Conservation (phyloP, 1,284 basidiomycete species). For the Malassezia nana region DNA sequence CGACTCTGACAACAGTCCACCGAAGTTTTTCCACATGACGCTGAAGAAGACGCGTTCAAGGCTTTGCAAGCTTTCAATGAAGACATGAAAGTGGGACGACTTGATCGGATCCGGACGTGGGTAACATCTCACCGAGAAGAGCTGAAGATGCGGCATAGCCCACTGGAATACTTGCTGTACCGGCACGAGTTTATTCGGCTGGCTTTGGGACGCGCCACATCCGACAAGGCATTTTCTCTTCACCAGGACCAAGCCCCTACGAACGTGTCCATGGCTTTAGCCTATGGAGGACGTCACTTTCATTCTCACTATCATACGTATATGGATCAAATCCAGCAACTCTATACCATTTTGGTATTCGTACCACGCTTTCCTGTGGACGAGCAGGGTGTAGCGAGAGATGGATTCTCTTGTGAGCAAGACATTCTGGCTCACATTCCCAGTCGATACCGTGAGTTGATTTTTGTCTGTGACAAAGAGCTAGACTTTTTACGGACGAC, state of each 20-base stretch:
- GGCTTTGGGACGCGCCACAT: constrained; percentile 15
- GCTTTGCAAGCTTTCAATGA: constrained; percentile 20
- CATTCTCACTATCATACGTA: constrained; percentile 61
- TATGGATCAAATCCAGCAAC: constrained; percentile 60
- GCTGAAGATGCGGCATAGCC: constrained; percentile 22
- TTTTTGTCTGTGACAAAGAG: constrained; percentile 50
- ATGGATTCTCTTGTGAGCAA: not conserved
- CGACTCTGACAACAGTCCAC: constrained; percentile 15
- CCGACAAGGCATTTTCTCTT: not conserved
- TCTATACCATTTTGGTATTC: constrained; percentile 67
- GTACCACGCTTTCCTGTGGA: constrained; percentile 52
- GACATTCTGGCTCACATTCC: constrained; percentile 25
- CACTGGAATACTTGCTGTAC: constrained; percentile 36
- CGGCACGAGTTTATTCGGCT: constrained; percentile 34
- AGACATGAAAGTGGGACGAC: constrained; percentile 22
- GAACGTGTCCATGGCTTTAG: constrained; percentile 54
- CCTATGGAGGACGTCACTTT: constrained; percentile 64
- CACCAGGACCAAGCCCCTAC: constrained; percentile 2
- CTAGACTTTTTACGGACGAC: constrained; percentile 62
- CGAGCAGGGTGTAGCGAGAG: not conserved
- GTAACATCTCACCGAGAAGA: constrained; percentile 22
- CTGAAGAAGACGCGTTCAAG: constrained; percentile 10
- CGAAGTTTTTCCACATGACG: constrained; percentile 10
- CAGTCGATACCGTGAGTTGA: constrained; percentile 23
- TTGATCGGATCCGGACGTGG: constrained; percentile 35